Base-by-base conservation (phyloP, 768 basidiomycete species). In the Kwoniella mangroviensis region DNA sequence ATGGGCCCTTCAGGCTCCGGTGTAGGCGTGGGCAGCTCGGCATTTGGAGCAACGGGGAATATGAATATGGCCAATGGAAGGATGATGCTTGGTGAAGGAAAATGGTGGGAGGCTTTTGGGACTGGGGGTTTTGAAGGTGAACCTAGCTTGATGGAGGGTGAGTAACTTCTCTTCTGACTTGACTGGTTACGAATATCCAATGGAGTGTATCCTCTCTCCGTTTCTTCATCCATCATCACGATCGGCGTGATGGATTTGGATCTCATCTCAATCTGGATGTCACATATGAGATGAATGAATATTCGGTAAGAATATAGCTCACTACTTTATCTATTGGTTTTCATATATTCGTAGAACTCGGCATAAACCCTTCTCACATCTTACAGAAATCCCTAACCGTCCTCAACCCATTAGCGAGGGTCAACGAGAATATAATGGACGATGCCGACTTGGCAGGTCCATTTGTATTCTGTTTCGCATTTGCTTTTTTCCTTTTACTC, bases 391-490 rank as follows among this genome's bases (percentile, higher is more conserved):
- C 94, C 24, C 84, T 95, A 84, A 94, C 97, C 0, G 97, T 98
- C 9, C 88, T 99, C 61, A 98, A 99, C 79, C 97, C 97, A 3
- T 85, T 98, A 22, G 87, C 88, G 68, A 86, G 86, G 60, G 88
- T 95, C 41, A 91, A 97, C 71, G 92, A 91, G 72, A 90, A 88
- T 68, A 98, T 99, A 69, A 99, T 99, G 97, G 97, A 99, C 83
- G 97, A 99, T 77, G 95, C 96, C 22, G 97, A 99, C 84, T 87
- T 99, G 40, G 94, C 96, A 10, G 97, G 97, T 0, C 97, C 97
- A 10, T 88, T 98, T 56, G 88, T 98, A 5, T 98, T 98, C 85
- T 91, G 91, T 80, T 93, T 98, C 82, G 92, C 92, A 76, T 98
- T 98, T 82, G 97, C 91, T 13, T 90, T 92, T 52, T 93, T 92